Percentiles rank a stretch among this genome's conserved stretches.
Evolutionary conservation across 1,284 basidiomycete genomes (phyloP).

Genomic region (Cutaneotrichosporon sp.): DNA sequence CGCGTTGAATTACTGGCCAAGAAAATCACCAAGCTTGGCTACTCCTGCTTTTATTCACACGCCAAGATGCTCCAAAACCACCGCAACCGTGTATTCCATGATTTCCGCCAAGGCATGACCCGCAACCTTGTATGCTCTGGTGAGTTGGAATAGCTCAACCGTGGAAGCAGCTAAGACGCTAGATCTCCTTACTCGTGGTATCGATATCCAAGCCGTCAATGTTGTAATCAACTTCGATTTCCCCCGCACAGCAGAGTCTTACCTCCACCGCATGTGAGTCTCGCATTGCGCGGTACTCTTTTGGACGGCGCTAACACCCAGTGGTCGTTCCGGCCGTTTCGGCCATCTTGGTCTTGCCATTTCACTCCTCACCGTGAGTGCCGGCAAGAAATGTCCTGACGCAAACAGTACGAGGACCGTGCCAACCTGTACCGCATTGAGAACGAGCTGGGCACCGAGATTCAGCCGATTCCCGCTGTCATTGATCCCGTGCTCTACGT

Average conservation of each 20-base stretch:
- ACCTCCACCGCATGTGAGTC: conserved; percentile 69
- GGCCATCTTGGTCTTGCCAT: conserved; percentile 97
- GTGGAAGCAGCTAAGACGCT: conserved; percentile 42
- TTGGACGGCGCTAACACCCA: conserved; percentile 19
- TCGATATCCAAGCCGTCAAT: conserved; percentile 99
- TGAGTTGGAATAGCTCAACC: conserved; percentile 30
- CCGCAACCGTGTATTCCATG: conserved; percentile 99
- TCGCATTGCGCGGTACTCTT: background rate
- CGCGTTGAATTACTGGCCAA: conserved; percentile 98
- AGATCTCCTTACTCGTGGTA: conserved; percentile 95
- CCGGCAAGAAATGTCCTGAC: conserved; percentile 16
- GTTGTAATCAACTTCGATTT: conserved; percentile 99
- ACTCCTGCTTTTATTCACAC: conserved; percentile 99
- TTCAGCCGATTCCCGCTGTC: conserved; percentile 86
- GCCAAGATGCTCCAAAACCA: conserved; percentile 99
- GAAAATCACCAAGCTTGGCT: conserved; percentile 98
- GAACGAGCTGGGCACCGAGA: conserved; percentile 97
- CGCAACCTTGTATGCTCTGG: conserved; percentile 92
- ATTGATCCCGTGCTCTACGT: conserved; percentile 95
- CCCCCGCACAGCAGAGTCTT: conserved; percentile 97
- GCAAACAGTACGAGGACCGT: conserved; percentile 77
- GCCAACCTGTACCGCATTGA: conserved; percentile 98
- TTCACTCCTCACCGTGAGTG: conserved; percentile 73
- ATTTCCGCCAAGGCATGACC: conserved; percentile 97
- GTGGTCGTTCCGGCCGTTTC: conserved; percentile 95